These are phyloP conservation scores for Calonectria pseudoturangicola DNA, from an alignment of 2,329 filamentous ascomycete species.

Conservation along the genomic window DNA sequence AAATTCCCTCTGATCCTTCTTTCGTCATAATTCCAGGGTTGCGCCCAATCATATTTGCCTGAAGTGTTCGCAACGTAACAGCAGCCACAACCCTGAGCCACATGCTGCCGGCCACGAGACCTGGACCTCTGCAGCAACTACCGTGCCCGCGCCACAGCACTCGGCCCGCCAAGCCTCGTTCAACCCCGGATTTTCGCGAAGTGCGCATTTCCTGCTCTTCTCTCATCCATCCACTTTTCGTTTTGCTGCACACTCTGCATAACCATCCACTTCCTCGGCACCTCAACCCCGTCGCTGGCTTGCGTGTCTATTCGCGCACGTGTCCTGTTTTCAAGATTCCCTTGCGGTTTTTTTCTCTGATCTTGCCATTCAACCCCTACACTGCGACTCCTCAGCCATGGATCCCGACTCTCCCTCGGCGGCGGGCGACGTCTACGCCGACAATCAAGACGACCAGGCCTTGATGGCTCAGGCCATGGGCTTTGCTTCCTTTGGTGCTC, in stretches of 20 bases:
- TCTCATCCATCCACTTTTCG: slow-evolving; percentile 42
- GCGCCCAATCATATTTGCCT: slow-evolving; percentile 19
- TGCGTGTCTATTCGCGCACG: background rate
- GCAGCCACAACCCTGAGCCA: slow-evolving; percentile 27
- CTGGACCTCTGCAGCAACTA: slow-evolving; percentile 32
- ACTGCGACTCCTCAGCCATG: slow-evolving; percentile 24
- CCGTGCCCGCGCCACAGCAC: slow-evolving; percentile 42
- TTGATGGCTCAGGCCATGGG: slow-evolving; percentile 82
- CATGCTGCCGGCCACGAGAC: slow-evolving; percentile 24
- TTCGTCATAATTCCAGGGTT: background rate
- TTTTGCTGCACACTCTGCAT: slow-evolving; percentile 31
- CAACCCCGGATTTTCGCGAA: slow-evolving; percentile 53
- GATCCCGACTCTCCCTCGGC: slow-evolving; percentile 30
- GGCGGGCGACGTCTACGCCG: slow-evolving; percentile 40
- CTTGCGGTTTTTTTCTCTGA: background rate
- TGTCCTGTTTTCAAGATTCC: background rate
- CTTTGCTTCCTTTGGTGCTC: slow-evolving; percentile 81
- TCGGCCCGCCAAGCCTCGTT: slow-evolving; percentile 43
- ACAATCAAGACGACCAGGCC: slow-evolving; percentile 61
- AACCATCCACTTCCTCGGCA: slow-evolving; percentile 30
- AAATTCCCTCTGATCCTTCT: background rate
- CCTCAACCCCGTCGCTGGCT: slow-evolving; percentile 17
- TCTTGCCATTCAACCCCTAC: background rate
- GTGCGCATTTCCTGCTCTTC: slow-evolving; percentile 43
- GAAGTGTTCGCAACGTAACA: background rate